Base-by-base conservation (phyloP, 2,329 filamentous ascomycete genomes). In the Apiospora malaysiana region DNA sequence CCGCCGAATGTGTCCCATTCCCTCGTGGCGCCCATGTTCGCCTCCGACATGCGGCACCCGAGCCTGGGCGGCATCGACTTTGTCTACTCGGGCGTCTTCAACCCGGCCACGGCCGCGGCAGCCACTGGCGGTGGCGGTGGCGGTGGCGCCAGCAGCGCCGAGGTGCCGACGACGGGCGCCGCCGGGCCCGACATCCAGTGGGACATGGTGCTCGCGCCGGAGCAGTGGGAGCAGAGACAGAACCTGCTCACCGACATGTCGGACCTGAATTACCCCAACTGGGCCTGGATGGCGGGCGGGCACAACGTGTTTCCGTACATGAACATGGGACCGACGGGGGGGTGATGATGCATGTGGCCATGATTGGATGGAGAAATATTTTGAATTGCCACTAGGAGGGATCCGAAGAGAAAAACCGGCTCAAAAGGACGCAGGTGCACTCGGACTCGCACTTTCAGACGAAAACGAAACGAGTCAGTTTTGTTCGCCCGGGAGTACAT, bases 191-290 rank as follows among this genome's bases (percentile, higher is more conserved):
- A 66, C 7, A 69, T 72, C 46, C 71, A 72, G 32, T 72, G 71
- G 71, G 71, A 72, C 42, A 65, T 68, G 71, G 69, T 72, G 10
- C 68, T 70, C 12, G 47, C 49, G 6, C 68, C 71, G 10, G 71
- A 68, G 32, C 68, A 72, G 46, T 72, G 71, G 71, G 51, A 70
- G 23, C 68, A 72, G 25, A 49, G n/a, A 32, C 42, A 72, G 10
- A 66, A 69, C 40, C 42, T 72, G n/a, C 47, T 72, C 16, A 70
- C 51, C 14, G 71, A 72, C 32, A 66, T 70, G 68, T 25, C 67
- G 32, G 46, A 42, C 46, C 21, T 68, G 21, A 56, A 9, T 21
- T 51, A 37, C 16, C 46, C 45, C 4, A 49, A 16, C 27, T 68
- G 67, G 67, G 14, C 45, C 4, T 68, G 27, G 27, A 67, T 68